A percentile compares a stretch with the other conserved stretches of the same genome.
Conservation (phyloP, 495 filamentous ascomycete species). For the Parachaetomium inaequale region DNA sequence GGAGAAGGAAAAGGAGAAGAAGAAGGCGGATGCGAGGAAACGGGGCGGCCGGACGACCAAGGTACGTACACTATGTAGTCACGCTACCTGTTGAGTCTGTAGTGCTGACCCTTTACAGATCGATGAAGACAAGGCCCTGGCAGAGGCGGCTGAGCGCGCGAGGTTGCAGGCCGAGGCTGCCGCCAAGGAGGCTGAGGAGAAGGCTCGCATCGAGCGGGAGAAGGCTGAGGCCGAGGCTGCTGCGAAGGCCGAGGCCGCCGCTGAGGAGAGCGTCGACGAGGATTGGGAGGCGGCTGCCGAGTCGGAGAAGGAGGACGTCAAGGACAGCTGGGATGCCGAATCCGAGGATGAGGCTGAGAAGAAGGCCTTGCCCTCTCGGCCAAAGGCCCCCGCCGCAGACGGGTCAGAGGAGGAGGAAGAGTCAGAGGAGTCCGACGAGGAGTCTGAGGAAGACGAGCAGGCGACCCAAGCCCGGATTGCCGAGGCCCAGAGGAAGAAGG, state of each 20-base stretch:
- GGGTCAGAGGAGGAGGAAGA: conserved; percentile 30
- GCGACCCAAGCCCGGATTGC: conserved; percentile 63
- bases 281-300: conserved; percentile 89
- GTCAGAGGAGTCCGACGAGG: conserved; percentile 44
- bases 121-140: conserved; percentile 66
- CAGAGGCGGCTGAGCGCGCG: conserved; percentile 66
- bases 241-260: conserved; percentile 55
- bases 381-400: conserved; percentile 24
- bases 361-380: conserved; percentile 35
- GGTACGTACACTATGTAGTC: conserved; percentile 38
- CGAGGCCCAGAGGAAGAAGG: conserved; percentile 72
- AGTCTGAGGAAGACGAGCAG: conserved; percentile 66
- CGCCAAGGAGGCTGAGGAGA: conserved; percentile 56
- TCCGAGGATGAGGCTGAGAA: conserved; percentile 68
- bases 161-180: conserved; percentile 63
- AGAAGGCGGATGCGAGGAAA: conserved; percentile 69
- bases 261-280: conserved; percentile 61
- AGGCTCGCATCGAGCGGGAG: conserved; percentile 47
- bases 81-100: not conserved
- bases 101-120: conserved; percentile 27
- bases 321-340: conserved; percentile 92
- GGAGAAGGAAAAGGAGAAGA: conserved; percentile 55
- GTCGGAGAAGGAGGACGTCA: conserved; percentile 66
- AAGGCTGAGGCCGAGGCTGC: conserved; percentile 53
- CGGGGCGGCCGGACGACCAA: conserved; percentile 66